Evolutionary conservation across 129 eudicot species (phyloP).

Genomic region (Sambucus nigra): DNA sequence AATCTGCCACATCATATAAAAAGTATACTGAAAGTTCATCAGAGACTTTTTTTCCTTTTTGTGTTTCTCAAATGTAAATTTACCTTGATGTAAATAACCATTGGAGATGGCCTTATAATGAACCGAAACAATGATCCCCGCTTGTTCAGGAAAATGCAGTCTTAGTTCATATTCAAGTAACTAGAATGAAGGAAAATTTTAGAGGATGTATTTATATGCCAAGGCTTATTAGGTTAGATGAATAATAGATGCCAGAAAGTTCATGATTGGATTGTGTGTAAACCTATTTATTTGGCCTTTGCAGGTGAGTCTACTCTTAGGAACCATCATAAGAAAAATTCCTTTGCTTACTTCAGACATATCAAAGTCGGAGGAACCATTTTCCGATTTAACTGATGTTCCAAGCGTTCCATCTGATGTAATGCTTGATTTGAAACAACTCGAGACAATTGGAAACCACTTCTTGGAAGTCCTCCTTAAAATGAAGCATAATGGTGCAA

Average conservation of each 20-base stretch:
- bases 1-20: too few relatives aligned
- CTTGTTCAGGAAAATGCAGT: neutral
- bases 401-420: conserved; percentile 28
- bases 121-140: neutral
- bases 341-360: conserved; percentile 74
- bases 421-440: conserved; percentile 73
- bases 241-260: neutral
- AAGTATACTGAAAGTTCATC: too few relatives aligned
- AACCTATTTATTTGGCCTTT: conserved; percentile 5
- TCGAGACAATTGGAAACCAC: conserved; percentile 86
- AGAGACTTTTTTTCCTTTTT: too few relatives aligned
- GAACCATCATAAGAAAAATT: conserved; percentile 87
- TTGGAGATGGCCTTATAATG: too few relatives aligned
- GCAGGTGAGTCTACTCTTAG: conserved; percentile 95
- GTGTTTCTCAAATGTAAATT: too few relatives aligned
- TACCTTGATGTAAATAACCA: too few relatives aligned
- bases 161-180: neutral
- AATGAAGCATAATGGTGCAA: conserved; percentile 99
- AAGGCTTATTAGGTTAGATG: neutral
- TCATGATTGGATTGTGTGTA: neutral
- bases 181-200: neutral
- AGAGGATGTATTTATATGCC: neutral
- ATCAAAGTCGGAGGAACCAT: conserved; percentile 16
- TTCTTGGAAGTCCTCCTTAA: conserved; percentile 86
- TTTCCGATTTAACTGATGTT: conserved; percentile 20